Conservation (phyloP, 345 rosid species). For the Syzygium grande region DNA sequence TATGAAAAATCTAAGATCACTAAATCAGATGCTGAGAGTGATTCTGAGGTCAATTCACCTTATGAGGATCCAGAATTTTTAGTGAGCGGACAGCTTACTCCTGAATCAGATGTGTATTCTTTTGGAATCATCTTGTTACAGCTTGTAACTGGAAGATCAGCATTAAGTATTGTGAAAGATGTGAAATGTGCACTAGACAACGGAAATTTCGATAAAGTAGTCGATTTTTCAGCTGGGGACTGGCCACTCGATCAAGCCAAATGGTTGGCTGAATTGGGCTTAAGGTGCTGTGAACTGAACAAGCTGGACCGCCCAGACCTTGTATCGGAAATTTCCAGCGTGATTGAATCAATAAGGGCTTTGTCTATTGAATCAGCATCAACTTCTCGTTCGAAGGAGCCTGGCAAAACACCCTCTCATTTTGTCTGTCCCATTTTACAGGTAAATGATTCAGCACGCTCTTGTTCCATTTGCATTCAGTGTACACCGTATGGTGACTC, state of each 20-base stretch:
- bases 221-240: slow-evolving; percentile 70
- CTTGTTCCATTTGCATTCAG: not conserved
- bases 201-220: slow-evolving; percentile 38
- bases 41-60: slow-evolving; percentile 6
- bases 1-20: slow-evolving; percentile 8
- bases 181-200: slow-evolving; percentile 59
- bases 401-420: slow-evolving; percentile 52
- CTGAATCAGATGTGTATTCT: slow-evolving; percentile 64
- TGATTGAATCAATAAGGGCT: slow-evolving; percentile 45
- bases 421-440: slow-evolving; percentile 89
- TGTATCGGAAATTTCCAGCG: slow-evolving; percentile 33
- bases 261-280: slow-evolving; percentile 52
- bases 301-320: slow-evolving; percentile 48
- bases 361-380: slow-evolving; percentile 21
- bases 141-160: slow-evolving; percentile 66
- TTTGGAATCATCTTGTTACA: slow-evolving; percentile 72
- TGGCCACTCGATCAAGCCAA: slow-evolving; percentile 58
- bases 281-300: slow-evolving; percentile 56
- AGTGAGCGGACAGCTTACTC: slow-evolving; percentile 34
- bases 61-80: slow-evolving; percentile 52
- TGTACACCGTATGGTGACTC: not conserved
- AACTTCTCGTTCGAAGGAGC: slow-evolving; percentile 28
- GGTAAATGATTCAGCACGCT: slow-evolving; percentile 26
- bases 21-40: not conserved
- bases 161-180: slow-evolving; percentile 37